Conservation (phyloP, 75 land plant species). For the Cryptomeria japonica region DNA sequence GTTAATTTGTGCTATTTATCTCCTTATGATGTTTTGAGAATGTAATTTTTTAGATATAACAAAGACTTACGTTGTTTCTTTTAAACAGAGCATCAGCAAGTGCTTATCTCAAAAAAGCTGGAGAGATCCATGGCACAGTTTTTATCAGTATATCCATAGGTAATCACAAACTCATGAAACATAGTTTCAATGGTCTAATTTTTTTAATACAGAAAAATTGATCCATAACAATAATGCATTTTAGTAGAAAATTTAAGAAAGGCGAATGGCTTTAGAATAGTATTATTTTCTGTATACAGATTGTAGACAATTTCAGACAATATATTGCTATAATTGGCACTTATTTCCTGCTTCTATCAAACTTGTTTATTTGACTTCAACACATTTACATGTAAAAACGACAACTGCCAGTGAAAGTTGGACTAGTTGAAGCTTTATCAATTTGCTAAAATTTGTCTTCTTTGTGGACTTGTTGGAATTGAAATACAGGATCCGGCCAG, state of each 20-base stretch:
- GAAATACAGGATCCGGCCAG: conserved; percentile 58
- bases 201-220: not conserved
- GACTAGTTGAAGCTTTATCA: not conserved
- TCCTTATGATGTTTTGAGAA: not conserved
- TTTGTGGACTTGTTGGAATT: not conserved
- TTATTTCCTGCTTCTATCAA: no score
- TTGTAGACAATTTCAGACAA: not conserved
- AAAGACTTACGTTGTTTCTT: not conserved
- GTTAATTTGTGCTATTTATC: not conserved
- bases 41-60: not conserved
- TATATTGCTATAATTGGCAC: no score
- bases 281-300: not conserved
- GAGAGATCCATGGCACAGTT: conserved; percentile 85
- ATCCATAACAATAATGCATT: not conserved
- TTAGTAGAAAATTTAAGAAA: not conserved
- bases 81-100: conserved; percentile 76
- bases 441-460: not conserved
- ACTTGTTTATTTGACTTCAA: not conserved
- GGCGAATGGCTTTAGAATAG: not conserved
- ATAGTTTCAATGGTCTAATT: not conserved
- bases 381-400: not conserved
- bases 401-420: not conserved
- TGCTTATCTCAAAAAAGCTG: conserved; percentile 67
- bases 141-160: conserved; percentile 71
- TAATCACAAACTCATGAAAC: conserved; percentile 22